Base-by-base conservation (phyloP, 139 green algal genomes). In the Chlamydomonas schloesseri region DNA sequence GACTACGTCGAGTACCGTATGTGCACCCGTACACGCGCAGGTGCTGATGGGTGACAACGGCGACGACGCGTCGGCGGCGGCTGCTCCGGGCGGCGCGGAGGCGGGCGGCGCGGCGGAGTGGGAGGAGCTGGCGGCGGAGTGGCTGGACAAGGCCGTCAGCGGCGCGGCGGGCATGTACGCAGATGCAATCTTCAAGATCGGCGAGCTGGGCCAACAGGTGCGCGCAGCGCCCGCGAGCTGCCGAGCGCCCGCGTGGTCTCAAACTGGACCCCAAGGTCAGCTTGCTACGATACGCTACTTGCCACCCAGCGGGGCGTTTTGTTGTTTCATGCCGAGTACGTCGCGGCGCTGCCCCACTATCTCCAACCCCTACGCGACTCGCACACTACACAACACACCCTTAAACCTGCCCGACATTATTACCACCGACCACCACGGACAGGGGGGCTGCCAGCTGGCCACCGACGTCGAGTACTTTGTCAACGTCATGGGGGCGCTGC, bases 391-490 rank as follows among this genome's bases (percentile, higher is more conserved):
- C n/a, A n/a, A n/a, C n/a, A n/a, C n/a, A n/a, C n/a, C n/a, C n/a
- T n/a, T n/a, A 60, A 13, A 24, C 55, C 55, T 24, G 8, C 20
- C 55, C 55, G 9, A 60, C 55, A 26, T 60, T 2, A 2, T 60
- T 60, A 11, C 55, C 55, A 3, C 9, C 55, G 2, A 13, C 20
- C 55, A 11, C 20, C 10, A 3, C 46, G 21, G 33, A 0, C 72
- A 91, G 29, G 96, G 96, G 46, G 91, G 92, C 1, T 88, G 71
- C n/a, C 97, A 99, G 93, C 92, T 99, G 65, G 90, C 93, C 4
- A 95, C 96, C 17, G 97, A 99, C 82, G 87, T 97, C 53, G 97
- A 99, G 86, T 99, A 99, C 95, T 96, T 99, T 50, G 93, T 88
- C 84, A 99, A 99, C 81, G 94, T 99, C 37, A 94, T 99, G 84